These are phyloP conservation scores for Scheffersomyces stipitis DNA, from an alignment of 805 yeast genomes.

Conservation along the genomic window DNA sequence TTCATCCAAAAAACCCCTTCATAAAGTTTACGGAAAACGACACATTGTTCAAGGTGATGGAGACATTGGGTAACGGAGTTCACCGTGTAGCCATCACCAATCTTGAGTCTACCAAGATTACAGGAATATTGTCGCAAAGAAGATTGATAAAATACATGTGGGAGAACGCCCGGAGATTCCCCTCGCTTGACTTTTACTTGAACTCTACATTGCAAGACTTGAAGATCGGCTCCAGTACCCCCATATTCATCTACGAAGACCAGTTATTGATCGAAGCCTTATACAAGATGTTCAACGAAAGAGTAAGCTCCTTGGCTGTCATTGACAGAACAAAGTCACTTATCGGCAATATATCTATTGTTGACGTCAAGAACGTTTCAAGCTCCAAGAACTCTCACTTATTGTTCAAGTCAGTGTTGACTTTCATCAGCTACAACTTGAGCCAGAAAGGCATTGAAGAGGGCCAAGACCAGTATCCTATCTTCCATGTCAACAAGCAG, in stretches of 20 bases:
- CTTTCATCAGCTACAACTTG: constrained; percentile 82
- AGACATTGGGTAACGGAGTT: constrained; percentile 90
- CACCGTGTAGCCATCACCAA: constrained; percentile 86
- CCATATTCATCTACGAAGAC: constrained; percentile 83
- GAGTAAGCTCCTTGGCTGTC: constrained; percentile 90
- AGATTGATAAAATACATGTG: constrained; percentile 80
- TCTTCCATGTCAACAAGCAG: constrained; percentile 82
- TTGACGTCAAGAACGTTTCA: constrained; percentile 88
- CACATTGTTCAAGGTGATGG: constrained; percentile 71
- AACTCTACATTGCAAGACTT: constrained; percentile 68
- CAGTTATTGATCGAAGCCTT: constrained; percentile 85
- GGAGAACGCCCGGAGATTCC: constrained; percentile 90
- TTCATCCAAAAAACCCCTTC: constrained; percentile 88
- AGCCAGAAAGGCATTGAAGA: constrained; percentile 88
- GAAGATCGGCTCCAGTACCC: constrained; percentile 68
- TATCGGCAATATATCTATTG: constrained; percentile 90
- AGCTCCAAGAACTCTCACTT: constrained; percentile 83
- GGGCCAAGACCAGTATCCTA: constrained; percentile 95
- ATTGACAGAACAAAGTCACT: constrained; percentile 75
- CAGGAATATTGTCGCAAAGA: constrained; percentile 89
- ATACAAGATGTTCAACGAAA: constrained; percentile 75
- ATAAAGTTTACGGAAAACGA: constrained; percentile 70
- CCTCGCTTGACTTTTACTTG: constrained; percentile 72
- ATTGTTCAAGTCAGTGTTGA: constrained; percentile 79
- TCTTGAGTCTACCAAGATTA: constrained; percentile 39